Conservation (phyloP, 768 basidiomycete species). For the Panaeolus cyanescens region DNA sequence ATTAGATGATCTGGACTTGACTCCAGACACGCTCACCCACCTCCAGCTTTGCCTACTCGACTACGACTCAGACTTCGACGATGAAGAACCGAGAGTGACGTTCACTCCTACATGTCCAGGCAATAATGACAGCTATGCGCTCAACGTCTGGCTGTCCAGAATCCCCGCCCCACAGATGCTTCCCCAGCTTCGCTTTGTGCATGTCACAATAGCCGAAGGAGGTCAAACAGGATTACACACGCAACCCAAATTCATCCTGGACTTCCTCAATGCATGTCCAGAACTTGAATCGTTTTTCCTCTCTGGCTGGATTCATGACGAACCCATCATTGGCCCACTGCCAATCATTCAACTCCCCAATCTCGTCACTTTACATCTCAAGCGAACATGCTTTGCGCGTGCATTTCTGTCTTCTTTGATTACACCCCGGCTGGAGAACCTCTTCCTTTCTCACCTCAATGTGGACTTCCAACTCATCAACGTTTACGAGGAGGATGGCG, state of each 20-base stretch:
- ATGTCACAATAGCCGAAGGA: slow-evolving; percentile 58
- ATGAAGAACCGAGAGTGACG: slow-evolving; percentile 27
- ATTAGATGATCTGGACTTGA: slow-evolving; percentile 25
- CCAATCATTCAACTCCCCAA: slow-evolving; percentile 55
- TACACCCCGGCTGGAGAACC: slow-evolving; percentile 57
- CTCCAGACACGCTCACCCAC: slow-evolving; percentile 30
- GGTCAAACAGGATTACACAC: slow-evolving; percentile 36
- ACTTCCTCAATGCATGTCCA: slow-evolving; percentile 63
- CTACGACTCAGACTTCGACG: slow-evolving; percentile 31
- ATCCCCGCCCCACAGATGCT: slow-evolving; percentile 50
- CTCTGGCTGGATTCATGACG: slow-evolving; percentile 53
- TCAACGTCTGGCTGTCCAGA: slow-evolving; percentile 51
- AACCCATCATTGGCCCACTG: slow-evolving; percentile 28
- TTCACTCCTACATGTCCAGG: slow-evolving; percentile 34
- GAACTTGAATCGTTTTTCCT: slow-evolving; percentile 60
- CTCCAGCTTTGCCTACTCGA: slow-evolving; percentile 40
- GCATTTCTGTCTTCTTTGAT: slow-evolving; percentile 65
- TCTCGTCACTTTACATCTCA: slow-evolving; percentile 58
- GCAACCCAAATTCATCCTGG: slow-evolving; percentile 52
- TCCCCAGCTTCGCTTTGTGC: slow-evolving; percentile 54
- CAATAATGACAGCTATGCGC: slow-evolving; percentile 28
- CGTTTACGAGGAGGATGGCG: slow-evolving; percentile 53
- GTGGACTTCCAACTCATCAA: slow-evolving; percentile 52
- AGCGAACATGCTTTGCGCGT: slow-evolving; percentile 63
- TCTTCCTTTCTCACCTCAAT: slow-evolving; percentile 69